phyloP scores from a whole-genome alignment of 2,329 filamentous ascomycete genomes.

The Mycogone perniciosa region DNA sequence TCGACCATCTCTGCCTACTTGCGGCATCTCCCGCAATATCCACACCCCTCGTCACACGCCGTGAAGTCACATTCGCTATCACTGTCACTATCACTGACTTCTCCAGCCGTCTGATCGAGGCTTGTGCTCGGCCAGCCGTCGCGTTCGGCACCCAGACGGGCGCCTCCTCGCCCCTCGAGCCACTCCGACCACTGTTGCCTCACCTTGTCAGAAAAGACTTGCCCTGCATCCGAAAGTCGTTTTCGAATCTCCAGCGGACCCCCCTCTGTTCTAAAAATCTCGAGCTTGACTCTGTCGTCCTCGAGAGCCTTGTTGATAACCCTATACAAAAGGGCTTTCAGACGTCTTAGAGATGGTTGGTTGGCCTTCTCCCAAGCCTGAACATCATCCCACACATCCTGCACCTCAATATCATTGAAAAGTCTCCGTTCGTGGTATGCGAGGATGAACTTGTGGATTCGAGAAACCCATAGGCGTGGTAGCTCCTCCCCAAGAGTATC shows the following conservation, averaged over 20 bases:
- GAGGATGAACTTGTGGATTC: conserved; percentile 34
- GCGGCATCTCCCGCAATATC: conserved; percentile 23
- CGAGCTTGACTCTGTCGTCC: conserved; percentile 16
- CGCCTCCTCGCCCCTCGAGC: conserved; percentile 10
- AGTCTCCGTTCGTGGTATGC: conserved; percentile 32
- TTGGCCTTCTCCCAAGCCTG: conserved; percentile 31
- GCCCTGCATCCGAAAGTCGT: conserved; percentile 18
- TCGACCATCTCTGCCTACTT: neutral
- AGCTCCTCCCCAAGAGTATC: conserved; percentile 31
- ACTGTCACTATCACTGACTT: conserved; percentile 6
- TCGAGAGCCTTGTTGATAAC: conserved; percentile 14
- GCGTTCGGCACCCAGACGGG: neutral
- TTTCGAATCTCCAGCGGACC: conserved; percentile 20
- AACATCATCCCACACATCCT: conserved; percentile 25
- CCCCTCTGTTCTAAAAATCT: conserved; percentile 16
- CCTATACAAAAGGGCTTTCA: conserved; percentile 21
- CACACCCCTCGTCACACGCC: conserved; percentile 24
- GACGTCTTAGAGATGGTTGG: conserved; percentile 22
- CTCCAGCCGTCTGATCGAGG: neutral
- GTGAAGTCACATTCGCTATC: conserved; percentile 17
- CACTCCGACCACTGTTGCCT: conserved; percentile 21
- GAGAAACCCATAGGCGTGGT: conserved; percentile 36
- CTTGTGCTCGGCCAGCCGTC: neutral
- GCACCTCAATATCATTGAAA: conserved; percentile 31
- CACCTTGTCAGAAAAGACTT: conserved; percentile 19